Conservation (phyloP, 2,329 filamentous ascomycete genomes). For the Aspergillus tanneri region DNA sequence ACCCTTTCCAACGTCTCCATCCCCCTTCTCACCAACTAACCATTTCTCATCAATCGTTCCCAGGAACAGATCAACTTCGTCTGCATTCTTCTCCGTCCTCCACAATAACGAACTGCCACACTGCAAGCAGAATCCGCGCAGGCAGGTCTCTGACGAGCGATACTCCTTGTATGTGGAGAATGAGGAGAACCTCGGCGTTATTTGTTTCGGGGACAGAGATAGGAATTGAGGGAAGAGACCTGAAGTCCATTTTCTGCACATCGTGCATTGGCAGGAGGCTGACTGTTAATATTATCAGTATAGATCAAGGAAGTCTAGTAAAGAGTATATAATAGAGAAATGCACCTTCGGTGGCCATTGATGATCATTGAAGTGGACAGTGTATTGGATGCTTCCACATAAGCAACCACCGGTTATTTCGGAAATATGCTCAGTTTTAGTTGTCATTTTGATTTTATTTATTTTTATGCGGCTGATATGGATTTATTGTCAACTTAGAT, state of each 20-base stretch:
- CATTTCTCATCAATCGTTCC: not conserved
- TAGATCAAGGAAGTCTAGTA: not conserved
- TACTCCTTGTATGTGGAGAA: not conserved
- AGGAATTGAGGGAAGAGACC: not conserved
- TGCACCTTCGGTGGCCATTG: not conserved
- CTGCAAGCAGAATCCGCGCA: not conserved
- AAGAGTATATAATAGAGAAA: not conserved
- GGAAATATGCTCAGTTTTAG: not conserved
- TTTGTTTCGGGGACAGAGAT: not conserved
- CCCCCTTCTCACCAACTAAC: not conserved
- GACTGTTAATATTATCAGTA: not conserved
- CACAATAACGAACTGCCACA: not conserved
- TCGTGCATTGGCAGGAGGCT: constrained; percentile 1
- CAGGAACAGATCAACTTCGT: not conserved
- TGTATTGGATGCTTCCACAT: not conserved
- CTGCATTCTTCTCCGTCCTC: not conserved
- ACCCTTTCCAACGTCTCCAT: not conserved
- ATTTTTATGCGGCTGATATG: too few species aligned
- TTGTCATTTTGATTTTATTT: not conserved
- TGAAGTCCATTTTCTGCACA: not conserved
- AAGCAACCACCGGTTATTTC: constrained; percentile 1
- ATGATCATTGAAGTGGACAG: not conserved
- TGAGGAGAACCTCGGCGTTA: not conserved
- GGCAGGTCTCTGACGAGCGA: not conserved
- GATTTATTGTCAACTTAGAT: too few species aligned